Percentiles rank a stretch among this genome's conserved stretches.
phyloP scores from a whole-genome alignment of 129 eudicot genomes.

The Flaveria ramosissima region DNA sequence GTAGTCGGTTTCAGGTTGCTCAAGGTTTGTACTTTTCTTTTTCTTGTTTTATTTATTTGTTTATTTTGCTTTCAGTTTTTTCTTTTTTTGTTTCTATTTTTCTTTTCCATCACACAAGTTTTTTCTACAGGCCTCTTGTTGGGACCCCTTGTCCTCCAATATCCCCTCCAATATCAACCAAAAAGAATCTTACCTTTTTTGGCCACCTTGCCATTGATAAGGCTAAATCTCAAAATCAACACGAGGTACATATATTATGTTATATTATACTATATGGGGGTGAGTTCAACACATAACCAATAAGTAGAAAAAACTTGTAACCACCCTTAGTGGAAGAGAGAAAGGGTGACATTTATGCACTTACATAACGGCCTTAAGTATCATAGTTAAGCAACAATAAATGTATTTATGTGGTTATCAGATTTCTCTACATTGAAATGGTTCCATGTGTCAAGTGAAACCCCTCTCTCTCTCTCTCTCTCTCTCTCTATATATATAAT shows the following conservation, averaged over 20 bases:
- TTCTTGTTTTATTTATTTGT: neutral
- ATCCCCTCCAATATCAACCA: conserved; percentile 32
- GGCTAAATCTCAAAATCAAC: conserved; percentile 44
- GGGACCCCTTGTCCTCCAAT: conserved; percentile 40
- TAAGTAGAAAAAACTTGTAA: neutral
- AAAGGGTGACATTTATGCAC: too few relatives aligned
- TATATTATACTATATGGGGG: neutral
- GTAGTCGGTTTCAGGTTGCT: neutral
- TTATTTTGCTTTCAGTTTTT: neutral
- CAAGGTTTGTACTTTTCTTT: conserved; percentile 6
- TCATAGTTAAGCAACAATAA: neutral
- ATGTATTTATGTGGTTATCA: too few relatives aligned
- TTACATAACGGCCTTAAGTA: neutral
- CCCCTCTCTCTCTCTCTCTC: neutral
- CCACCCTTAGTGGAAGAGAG: neutral
- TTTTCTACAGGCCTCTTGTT: conserved; percentile 66
- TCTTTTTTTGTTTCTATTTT: neutral
- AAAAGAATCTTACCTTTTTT: conserved; percentile 44
- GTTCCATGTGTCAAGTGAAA: too few relatives aligned
- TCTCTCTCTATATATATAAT: neutral
- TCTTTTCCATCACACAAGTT: neutral
- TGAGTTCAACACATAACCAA: neutral
- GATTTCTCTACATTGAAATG: too few relatives aligned
- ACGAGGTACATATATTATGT: conserved; percentile 38
- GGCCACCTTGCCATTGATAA: conserved; percentile 77